Percentiles rank a stretch among this genome's conserved stretches.
Conservation (phyloP, 2,329 filamentous ascomycete genomes). For the Periglandula ipomoeae region DNA sequence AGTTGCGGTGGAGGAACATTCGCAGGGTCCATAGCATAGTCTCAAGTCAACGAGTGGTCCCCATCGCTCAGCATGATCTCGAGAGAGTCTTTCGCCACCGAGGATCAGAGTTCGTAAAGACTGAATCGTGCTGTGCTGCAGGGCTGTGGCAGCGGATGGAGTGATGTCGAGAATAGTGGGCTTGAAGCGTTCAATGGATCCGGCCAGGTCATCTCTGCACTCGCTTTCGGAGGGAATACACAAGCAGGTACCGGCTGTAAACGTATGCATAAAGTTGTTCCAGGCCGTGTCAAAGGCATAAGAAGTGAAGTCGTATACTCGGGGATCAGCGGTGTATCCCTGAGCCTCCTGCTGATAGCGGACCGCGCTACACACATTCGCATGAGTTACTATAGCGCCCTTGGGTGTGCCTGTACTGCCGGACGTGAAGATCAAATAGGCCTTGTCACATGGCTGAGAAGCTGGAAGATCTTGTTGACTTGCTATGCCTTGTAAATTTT, state of each 20-base stretch:
- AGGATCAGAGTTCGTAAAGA: constrained; percentile 3
- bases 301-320: constrained; percentile 12
- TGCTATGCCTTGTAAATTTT: not conserved
- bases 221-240: constrained; percentile 12
- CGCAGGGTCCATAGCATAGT: constrained; percentile 14
- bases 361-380: constrained; percentile 13
- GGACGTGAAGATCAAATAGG: constrained; percentile 15
- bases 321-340: constrained; percentile 9
- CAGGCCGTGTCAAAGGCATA: constrained; percentile 8
- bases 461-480: not conserved
- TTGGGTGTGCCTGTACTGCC: constrained; percentile 17
- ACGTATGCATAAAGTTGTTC: constrained; percentile 3
- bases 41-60: constrained; percentile 1
- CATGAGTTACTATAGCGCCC: constrained; percentile 16
- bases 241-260: constrained; percentile 9
- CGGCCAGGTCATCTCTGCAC: constrained; percentile 6
- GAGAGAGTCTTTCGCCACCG: constrained; percentile 1
- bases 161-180: constrained; percentile 7
- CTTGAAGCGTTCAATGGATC: constrained; percentile 6
- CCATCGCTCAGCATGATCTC: not conserved
- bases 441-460: not conserved
- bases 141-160: not conserved
- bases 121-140: not conserved
- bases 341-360: constrained; percentile 11
- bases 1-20: constrained; percentile 9